Evolutionary conservation across 2,329 filamentous ascomycete genomes (phyloP).

Genomic region (Talaromyces sp.): DNA sequence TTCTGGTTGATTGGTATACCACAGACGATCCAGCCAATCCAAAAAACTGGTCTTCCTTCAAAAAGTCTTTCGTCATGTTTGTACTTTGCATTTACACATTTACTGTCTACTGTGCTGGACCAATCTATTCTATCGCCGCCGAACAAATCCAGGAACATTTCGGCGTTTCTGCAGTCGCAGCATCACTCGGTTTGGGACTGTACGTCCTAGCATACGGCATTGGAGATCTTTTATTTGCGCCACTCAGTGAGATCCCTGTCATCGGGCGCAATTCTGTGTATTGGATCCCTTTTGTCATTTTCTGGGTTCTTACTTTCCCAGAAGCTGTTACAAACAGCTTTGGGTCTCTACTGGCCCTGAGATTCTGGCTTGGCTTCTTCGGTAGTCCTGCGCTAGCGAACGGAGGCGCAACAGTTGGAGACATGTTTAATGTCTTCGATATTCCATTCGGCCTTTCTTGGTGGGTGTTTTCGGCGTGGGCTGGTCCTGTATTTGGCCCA

Average conservation of each 20-base stretch:
- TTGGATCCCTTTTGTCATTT: conserved; percentile 64
- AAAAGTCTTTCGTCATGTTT: conserved; percentile 24
- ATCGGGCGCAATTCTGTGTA: conserved; percentile 68
- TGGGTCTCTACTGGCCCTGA: conserved; percentile 60
- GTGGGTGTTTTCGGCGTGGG: conserved; percentile 53
- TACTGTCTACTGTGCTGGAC: not conserved
- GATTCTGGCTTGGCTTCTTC: conserved; percentile 65
- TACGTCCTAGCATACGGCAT: conserved; percentile 49
- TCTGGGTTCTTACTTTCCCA: conserved; percentile 65
- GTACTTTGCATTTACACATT: conserved; percentile 4
- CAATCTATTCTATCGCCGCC: not conserved
- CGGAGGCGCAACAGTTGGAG: conserved; percentile 2
- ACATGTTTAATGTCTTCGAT: conserved; percentile 43
- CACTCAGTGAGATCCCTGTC: conserved; percentile 63
- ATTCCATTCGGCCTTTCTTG: conserved; percentile 54
- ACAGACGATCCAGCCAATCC: conserved; percentile 26
- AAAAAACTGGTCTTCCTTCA: conserved; percentile 26
- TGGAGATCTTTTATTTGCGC: conserved; percentile 64
- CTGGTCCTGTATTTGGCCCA: conserved; percentile 60
- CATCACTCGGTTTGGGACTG: conserved; percentile 33
- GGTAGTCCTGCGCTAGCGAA: conserved; percentile 63
- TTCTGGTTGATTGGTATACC: conserved; percentile 36
- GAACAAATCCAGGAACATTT: not conserved
- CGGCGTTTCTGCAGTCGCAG: conserved; percentile 21
- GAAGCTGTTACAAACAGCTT: conserved; percentile 42